Conservation (phyloP, 352 stramenopile species). For the Phytophthora fragariaefolia region DNA sequence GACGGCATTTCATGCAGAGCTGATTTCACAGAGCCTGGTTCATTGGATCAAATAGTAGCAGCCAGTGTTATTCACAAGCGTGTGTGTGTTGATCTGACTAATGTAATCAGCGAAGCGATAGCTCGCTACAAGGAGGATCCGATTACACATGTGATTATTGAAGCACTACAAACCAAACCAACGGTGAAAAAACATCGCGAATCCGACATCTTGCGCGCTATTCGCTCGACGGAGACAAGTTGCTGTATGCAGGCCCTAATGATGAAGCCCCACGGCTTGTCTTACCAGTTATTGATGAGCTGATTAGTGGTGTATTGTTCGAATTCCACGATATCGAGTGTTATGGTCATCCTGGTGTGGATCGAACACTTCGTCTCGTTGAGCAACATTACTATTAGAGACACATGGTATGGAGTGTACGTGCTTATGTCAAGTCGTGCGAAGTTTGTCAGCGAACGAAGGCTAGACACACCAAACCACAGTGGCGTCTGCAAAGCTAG, state of each 20-base stretch:
- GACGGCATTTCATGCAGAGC: not conserved
- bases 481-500: slow-evolving; percentile 1
- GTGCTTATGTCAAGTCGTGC: not conserved
- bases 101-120: not conserved
- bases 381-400: not conserved
- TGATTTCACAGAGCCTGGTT: not conserved
- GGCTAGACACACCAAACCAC: too few species aligned
- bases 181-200: not conserved
- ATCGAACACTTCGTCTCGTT: not conserved
- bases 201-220: not conserved
- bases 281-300: not conserved
- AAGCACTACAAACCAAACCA: not conserved
- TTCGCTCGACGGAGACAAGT: not conserved
- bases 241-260: not conserved
- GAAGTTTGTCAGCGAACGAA: too few species aligned
- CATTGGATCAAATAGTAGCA: not conserved
- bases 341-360: not conserved
- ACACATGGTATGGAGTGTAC: not conserved
- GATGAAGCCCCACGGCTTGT: not conserved
- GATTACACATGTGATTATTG: not conserved
- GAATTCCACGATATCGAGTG: not conserved
- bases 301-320: not conserved
- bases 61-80: not conserved
- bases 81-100: not conserved
- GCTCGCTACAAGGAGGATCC: not conserved